phyloP scores from a whole-genome alignment of 371 early-diverging fungal species.

The Apophysomyces ossiformis region DNA sequence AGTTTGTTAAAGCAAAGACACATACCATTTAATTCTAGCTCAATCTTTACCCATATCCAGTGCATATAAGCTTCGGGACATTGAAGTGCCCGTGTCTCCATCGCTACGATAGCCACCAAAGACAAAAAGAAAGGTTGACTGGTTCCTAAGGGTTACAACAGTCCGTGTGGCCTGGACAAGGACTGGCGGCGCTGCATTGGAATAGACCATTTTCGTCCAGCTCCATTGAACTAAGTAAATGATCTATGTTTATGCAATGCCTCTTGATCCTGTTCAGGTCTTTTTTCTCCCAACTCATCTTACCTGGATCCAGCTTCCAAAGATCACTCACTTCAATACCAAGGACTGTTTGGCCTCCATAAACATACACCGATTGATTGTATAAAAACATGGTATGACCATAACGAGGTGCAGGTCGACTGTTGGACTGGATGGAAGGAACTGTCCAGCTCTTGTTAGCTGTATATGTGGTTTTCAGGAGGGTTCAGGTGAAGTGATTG shows the following conservation, averaged over 20 bases:
- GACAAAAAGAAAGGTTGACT: background rate
- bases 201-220: background rate
- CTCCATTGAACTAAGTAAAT: background rate
- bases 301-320: slow-evolving; percentile 14
- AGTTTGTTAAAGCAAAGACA: background rate
- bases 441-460: slow-evolving; percentile 4
- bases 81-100: background rate
- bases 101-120: slow-evolving; percentile 3
- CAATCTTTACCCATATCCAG: background rate
- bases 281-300: background rate
- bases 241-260: too few species aligned
- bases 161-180: background rate
- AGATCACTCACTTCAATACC: slow-evolving; percentile 2
- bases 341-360: background rate
- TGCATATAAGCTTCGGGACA: background rate
- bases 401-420: slow-evolving; percentile 6
- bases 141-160: background rate
- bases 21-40: too few species aligned
- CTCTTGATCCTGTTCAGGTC: too few species aligned
- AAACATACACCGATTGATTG: background rate
- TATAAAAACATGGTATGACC: slow-evolving; percentile 4
- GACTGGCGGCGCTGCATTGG: background rate
- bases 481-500: too few species aligned
- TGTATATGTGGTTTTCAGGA: background rate
- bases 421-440: background rate